A percentile compares a stretch with the other conserved stretches of the same genome.
phyloP scores from a whole-genome alignment of 768 basidiomycete species.

The Suillus variegatus region DNA sequence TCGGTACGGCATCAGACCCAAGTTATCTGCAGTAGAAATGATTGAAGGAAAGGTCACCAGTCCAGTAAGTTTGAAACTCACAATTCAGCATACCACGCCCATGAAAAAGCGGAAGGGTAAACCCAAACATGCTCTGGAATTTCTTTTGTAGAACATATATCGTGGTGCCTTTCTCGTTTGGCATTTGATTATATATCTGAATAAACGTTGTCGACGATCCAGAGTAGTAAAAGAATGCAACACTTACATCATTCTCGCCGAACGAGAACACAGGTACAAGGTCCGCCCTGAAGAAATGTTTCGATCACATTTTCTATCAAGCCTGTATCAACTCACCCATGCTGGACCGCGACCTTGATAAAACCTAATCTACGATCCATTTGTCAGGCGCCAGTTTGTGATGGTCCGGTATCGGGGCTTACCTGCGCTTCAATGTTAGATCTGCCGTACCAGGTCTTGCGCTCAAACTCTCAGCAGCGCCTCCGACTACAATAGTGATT shows the following conservation, averaged over 20 bases:
- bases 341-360: constrained; percentile 90
- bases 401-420: constrained; percentile 16
- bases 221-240: background rate
- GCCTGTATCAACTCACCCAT: constrained; percentile 56
- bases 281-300: constrained; percentile 64
- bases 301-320: constrained; percentile 4
- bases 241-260: constrained; percentile 93
- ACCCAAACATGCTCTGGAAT: constrained; percentile 92
- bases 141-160: constrained; percentile 84
- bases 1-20: constrained; percentile 95
- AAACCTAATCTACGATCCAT: constrained; percentile 70
- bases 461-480: constrained; percentile 91
- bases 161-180: constrained; percentile 90
- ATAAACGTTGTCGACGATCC: background rate
- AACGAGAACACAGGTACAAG: constrained; percentile 98
- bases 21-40: constrained; percentile 62
- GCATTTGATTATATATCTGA: constrained; percentile 96
- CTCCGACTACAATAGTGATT: constrained; percentile 95
- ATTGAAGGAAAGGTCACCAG: background rate
- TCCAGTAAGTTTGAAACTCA: constrained; percentile 33
- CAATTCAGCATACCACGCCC: constrained; percentile 95
- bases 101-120: constrained; percentile 97
- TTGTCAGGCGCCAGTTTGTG: background rate
- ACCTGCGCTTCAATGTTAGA: constrained; percentile 76
- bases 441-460: constrained; percentile 98